Base-by-base conservation (phyloP, 2,329 filamentous ascomycete genomes). In the Neofusicoccum kwambonambiense region DNA sequence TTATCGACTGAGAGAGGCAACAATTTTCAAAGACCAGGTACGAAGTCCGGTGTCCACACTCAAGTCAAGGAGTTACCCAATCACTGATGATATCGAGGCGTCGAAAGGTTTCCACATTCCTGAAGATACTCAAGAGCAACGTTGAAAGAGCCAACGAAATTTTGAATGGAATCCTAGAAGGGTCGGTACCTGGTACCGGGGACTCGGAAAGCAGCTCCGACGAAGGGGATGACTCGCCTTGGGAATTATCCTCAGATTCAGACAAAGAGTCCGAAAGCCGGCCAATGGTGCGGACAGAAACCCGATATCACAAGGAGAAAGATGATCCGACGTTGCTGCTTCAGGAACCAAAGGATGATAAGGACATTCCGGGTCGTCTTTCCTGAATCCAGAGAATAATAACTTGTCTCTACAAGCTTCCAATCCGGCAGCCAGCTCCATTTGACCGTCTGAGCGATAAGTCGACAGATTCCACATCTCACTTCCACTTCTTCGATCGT, bases 1-100 rank as follows among this genome's bases (percentile, higher is more conserved):
- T 45, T 70, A 69, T 49, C 65, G 66, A 12, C 39, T 69, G 7
- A 66, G 68, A 27, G 67, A 70, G 50, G 68, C 69, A 19, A 65
- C 68, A 3, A 68, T 70, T 51, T 66, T 66, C 50, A 67, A 57
- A 34, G 56, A 64, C 39, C 67, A 68, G 17, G 44, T 47, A 47
- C 7, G 7, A 19, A 47, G 6, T 19, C 9, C n/a, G 27, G 27
- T 5, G 6, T 47, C 7, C 17, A 47, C 8, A 47, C 6, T 11
- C 8, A 2, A 11, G 19, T 2, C 27, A 7, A 31, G 27, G 6
- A 8, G 7, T 47, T 47, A 11, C 17, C 17, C 11, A 4, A 2
- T 7, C 11, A 22, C 44, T 47, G 11, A 47, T 19, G 4, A 11
- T 7, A 12, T n/a, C n/a, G 22, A 2, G 17, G 44, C 7, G 9